A percentile compares a stretch with the other conserved stretches of the same genome.
Evolutionary conservation across 495 filamentous ascomycete genomes (phyloP).

Genomic region (Penicillium steckii): DNA sequence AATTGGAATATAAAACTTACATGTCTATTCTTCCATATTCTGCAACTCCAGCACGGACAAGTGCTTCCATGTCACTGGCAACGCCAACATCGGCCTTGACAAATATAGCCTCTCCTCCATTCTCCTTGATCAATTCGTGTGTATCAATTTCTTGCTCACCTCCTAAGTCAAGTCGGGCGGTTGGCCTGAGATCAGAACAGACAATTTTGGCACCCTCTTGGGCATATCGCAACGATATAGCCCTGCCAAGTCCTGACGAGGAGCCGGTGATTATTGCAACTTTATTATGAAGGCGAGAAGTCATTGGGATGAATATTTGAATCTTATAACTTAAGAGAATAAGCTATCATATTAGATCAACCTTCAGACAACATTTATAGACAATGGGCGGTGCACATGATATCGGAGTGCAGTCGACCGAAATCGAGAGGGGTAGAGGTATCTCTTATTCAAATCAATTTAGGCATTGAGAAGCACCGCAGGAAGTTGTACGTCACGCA

Average conservation of each 20-base stretch:
- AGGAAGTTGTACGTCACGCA: too few relatives aligned
- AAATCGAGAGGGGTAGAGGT: not conserved
- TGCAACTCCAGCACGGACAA: not conserved
- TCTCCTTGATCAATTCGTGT: not conserved
- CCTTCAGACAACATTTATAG: not conserved
- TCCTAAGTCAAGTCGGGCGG: not conserved
- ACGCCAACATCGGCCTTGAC: not conserved
- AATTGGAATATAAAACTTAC: slow-evolving; percentile 16
- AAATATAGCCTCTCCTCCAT: not conserved
- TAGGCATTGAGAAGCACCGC: too few relatives aligned
- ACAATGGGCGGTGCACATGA: not conserved
- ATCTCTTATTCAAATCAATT: too few relatives aligned
- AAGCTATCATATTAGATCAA: not conserved
- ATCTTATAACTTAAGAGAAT: not conserved
- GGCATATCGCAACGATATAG: not conserved
- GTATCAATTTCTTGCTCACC: not conserved
- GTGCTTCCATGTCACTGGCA: not conserved
- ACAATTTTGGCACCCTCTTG: not conserved
- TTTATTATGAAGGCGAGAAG: not conserved
- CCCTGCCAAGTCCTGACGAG: not conserved
- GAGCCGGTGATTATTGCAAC: not conserved
- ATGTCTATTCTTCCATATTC: slow-evolving; percentile 45
- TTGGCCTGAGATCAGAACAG: not conserved
- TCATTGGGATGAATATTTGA: not conserved
- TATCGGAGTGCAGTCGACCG: not conserved